phyloP scores from a whole-genome alignment of 2,329 filamentous ascomycete genomes.

The Arthroderma sp. region DNA sequence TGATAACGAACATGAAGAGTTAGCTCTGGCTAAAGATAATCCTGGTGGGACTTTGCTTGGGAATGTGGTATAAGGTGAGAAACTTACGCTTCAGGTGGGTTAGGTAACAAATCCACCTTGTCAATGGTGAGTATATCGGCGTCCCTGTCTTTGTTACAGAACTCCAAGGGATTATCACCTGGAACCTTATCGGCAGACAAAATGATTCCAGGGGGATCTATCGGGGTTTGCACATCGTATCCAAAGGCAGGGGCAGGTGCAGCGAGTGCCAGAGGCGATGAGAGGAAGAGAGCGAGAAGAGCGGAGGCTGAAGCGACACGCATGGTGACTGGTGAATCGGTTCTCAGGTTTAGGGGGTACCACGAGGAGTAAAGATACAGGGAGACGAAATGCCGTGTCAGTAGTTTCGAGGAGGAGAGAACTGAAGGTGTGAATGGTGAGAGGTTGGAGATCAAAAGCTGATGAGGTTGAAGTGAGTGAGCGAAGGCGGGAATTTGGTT shows the following conservation, averaged over 20 bases:
- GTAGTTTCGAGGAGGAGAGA: too few species aligned
- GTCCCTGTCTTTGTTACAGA: constrained; percentile 53
- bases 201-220: constrained; percentile 39
- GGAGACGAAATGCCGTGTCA: too few species aligned
- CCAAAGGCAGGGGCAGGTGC: constrained; percentile 34
- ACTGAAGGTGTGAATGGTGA: too few species aligned
- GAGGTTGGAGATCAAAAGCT: too few species aligned
- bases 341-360: too few species aligned
- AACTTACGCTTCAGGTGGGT: constrained; percentile 74
- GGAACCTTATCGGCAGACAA: constrained; percentile 43
- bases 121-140: constrained; percentile 63
- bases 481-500: too few species aligned
- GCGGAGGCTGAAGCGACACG: constrained; percentile 10
- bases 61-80: constrained; percentile 3
- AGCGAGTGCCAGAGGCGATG: constrained; percentile 30
- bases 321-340: neutral
- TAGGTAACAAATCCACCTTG: constrained; percentile 67
- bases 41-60: neutral
- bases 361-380: too few species aligned
- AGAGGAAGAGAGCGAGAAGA: constrained; percentile 31
- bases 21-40: constrained; percentile 8
- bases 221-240: constrained; percentile 36
- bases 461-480: too few species aligned
- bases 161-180: constrained; percentile 72
- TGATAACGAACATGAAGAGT: constrained; percentile 10